phyloP scores from a whole-genome alignment of 208 protist genomes.

The Trypanosomatidae sp. region DNA sequence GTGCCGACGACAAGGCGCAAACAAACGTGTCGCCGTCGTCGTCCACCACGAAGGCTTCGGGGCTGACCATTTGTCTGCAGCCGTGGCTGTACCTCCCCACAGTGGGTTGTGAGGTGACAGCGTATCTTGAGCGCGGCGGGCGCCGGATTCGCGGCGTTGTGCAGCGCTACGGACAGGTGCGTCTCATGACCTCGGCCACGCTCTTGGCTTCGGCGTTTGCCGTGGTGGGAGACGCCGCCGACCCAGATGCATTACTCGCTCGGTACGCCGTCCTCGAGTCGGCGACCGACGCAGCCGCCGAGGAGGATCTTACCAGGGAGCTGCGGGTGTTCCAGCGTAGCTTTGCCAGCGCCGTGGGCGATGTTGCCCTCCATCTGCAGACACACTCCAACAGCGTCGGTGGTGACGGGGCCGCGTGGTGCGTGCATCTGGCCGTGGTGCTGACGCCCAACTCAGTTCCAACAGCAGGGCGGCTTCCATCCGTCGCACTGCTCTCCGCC shows the following conservation, averaged over 20 bases:
- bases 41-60: neutral
- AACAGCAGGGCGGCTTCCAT: constrained; percentile 2
- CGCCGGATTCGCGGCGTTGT: constrained; percentile 51
- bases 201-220: constrained; percentile 30
- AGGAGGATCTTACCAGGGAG: constrained; percentile 48
- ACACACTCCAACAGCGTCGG: constrained; percentile 8
- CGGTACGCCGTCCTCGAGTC: constrained; percentile 45
- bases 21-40: neutral
- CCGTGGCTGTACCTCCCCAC: constrained; percentile 86
- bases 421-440: constrained; percentile 50
- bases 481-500: constrained; percentile 61
- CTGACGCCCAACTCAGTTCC: constrained; percentile 9
- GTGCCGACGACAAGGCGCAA: constrained; percentile 3
- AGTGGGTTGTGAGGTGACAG: constrained; percentile 57
- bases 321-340: constrained; percentile 30
- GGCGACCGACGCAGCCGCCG: constrained; percentile 45
- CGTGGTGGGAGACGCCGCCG: neutral
- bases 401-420: constrained; percentile 39
- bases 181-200: constrained; percentile 73
- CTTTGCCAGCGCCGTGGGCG: constrained; percentile 34
- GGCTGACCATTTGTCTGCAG: constrained; percentile 53
- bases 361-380: constrained; percentile 35
- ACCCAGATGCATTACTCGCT: constrained; percentile 20
- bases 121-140: constrained; percentile 63
- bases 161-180: constrained; percentile 69